A percentile compares a stretch with the other conserved stretches of the same genome.
phyloP scores from a whole-genome alignment of 768 basidiomycete genomes.

The Coprinopsis cinerea region DNA sequence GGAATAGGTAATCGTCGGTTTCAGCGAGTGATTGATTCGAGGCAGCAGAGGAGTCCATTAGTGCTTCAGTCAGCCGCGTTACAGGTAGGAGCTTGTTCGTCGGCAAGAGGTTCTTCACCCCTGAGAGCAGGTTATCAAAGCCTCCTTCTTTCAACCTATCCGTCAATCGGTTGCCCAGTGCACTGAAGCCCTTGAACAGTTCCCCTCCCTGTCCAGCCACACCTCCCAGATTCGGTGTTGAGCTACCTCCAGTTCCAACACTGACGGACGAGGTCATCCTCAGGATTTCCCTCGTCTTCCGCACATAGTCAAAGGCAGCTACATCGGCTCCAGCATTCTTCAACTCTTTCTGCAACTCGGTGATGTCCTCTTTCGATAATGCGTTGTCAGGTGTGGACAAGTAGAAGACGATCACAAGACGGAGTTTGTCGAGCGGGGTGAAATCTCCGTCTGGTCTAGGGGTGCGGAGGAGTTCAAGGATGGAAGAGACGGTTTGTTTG shows the following conservation, averaged over 20 bases:
- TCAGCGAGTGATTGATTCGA: conserved; percentile 93
- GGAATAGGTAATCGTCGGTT: conserved; percentile 92
- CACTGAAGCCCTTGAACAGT: conserved; percentile 90
- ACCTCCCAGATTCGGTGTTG: conserved; percentile 62
- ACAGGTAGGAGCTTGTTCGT: conserved; percentile 90
- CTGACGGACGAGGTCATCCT: conserved; percentile 77
- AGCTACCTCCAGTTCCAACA: conserved; percentile 47
- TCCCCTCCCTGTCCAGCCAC: conserved; percentile 71
- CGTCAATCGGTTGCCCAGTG: conserved; percentile 83
- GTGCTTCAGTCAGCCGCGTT: conserved; percentile 88
- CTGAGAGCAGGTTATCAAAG: conserved; percentile 94
- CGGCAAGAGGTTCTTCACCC: conserved; percentile 96
- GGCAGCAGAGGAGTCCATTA: conserved; percentile 95
- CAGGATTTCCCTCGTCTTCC: conserved; percentile 85
- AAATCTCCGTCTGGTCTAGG: conserved; percentile 41
- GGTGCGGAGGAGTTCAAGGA: conserved; percentile 85
- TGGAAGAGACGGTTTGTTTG: conserved; percentile 72
- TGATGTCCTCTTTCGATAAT: conserved; percentile 81
- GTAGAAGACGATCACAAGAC: conserved; percentile 93
- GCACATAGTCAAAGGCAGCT: conserved; percentile 86
- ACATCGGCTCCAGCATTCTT: conserved; percentile 76
- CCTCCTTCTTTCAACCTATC: conserved; percentile 92
- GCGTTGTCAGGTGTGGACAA: conserved; percentile 79
- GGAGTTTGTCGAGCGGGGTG: conserved; percentile 79
- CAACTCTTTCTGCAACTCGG: conserved; percentile 83